Evolutionary conservation across 169 alveolate genomes (phyloP).

Genomic region (Theileria annulata): DNA sequence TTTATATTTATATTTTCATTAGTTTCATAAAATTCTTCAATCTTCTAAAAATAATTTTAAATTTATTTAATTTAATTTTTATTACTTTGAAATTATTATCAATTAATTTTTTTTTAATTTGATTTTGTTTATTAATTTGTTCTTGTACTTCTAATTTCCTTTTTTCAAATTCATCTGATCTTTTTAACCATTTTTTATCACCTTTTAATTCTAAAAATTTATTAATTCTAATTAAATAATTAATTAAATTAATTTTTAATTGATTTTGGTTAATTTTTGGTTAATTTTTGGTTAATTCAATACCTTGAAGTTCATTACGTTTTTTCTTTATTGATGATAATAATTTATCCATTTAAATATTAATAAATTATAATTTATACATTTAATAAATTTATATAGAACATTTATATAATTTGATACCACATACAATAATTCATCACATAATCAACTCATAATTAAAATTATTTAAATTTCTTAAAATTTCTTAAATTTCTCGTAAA

Average conservation of each 20-base stretch:
- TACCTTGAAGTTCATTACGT: slow-evolving; percentile 45
- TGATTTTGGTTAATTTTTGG: too few species aligned
- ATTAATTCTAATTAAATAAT: slow-evolving; percentile 3
- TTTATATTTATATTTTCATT: background rate
- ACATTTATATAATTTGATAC: background rate
- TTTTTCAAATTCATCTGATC: slow-evolving; percentile 33
- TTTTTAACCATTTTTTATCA: slow-evolving; percentile 42
- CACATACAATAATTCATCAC: too few species aligned
- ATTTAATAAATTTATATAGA: background rate
- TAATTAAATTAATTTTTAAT: too few species aligned
- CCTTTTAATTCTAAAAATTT: slow-evolving; percentile 45
- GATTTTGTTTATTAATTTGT: slow-evolving; percentile 11
- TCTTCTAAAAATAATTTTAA: slow-evolving; percentile 13
- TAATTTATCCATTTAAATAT: slow-evolving; percentile 28
- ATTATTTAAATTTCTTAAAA: too few species aligned
- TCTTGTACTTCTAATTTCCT: slow-evolving; percentile 34
- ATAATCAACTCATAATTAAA: too few species aligned
- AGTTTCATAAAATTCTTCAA: slow-evolving; percentile 16
- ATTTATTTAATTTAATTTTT: background rate
- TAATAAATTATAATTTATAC: background rate
- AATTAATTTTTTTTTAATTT: slow-evolving; percentile 23
- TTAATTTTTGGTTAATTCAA: too few species aligned
- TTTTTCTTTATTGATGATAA: slow-evolving; percentile 45
- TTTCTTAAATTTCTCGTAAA: too few species aligned
- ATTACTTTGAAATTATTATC: slow-evolving; percentile 37